phyloP scores from a whole-genome alignment of 1,284 basidiomycete genomes.

The Cutaneotrichosporon sp. region DNA sequence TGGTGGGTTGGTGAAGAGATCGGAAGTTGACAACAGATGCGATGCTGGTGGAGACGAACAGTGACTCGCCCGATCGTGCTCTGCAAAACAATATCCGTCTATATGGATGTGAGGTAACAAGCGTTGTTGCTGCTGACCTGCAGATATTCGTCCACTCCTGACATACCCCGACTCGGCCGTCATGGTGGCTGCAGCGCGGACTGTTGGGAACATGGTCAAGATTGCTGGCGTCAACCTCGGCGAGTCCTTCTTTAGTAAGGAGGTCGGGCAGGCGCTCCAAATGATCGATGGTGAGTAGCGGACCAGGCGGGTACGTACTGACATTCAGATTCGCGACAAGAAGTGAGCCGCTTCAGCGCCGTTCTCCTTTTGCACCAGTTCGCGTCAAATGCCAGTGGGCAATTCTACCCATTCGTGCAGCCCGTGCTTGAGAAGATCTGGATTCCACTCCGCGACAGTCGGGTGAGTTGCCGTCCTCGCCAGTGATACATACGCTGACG shows the following conservation, averaged over 20 bases:
- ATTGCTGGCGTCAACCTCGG: conserved; percentile 44
- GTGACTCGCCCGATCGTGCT: conserved; percentile 44
- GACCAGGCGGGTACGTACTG: not conserved
- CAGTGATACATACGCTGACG: conserved; percentile 2
- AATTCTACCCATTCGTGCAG: conserved; percentile 80
- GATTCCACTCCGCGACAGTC: conserved; percentile 74
- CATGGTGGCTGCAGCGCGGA: conserved; percentile 46
- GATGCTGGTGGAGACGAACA: conserved; percentile 41
- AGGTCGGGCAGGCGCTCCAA: conserved; percentile 44
- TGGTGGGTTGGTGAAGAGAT: conserved; percentile 39
- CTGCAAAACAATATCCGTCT: conserved; percentile 44
- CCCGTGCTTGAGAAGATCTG: conserved; percentile 88
- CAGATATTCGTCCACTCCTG: conserved; percentile 44
- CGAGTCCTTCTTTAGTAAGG: conserved; percentile 46
- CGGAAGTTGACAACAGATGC: conserved; percentile 27
- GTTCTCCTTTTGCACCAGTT: conserved; percentile 81
- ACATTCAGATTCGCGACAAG: conserved; percentile 41
- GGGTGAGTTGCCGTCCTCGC: conserved; percentile 51
- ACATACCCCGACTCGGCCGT: conserved; percentile 46
- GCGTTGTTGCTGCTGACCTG: not conserved
- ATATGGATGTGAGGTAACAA: conserved; percentile 36
- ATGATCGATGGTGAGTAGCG: conserved; percentile 41
- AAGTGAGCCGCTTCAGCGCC: conserved; percentile 46
- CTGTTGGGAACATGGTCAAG: conserved; percentile 46
- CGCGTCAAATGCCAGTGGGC: conserved; percentile 73